Percentiles rank a stretch among this genome's conserved stretches.
These are phyloP conservation scores for Aspergillus tamarii DNA, from an alignment of 2,329 filamentous ascomycete species.

Conservation along the genomic window DNA sequence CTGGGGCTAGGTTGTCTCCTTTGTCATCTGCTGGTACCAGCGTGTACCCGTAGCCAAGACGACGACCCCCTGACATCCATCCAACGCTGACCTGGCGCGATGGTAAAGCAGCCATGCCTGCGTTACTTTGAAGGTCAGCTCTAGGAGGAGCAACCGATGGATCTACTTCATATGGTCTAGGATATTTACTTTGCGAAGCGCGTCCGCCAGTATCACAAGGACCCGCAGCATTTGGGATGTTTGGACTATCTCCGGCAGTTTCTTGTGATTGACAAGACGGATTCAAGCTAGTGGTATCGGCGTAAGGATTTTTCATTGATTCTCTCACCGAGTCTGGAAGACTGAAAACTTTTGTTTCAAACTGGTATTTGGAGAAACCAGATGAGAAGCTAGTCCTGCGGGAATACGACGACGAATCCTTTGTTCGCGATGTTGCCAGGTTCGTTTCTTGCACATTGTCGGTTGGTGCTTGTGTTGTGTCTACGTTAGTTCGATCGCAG, in stretches of 20 bases:
- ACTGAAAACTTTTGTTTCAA: conserved; percentile 7
- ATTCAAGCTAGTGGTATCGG: background rate
- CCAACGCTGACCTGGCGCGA: conserved; percentile 43
- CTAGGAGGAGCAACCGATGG: conserved; percentile 11
- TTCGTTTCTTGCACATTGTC: conserved; percentile 10
- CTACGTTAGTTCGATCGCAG: background rate
- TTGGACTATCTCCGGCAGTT: background rate
- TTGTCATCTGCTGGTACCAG: conserved; percentile 34
- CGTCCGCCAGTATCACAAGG: conserved; percentile 3
- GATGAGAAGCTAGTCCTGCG: conserved; percentile 23
- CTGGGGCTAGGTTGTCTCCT: conserved; percentile 1
- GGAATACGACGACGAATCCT: conserved; percentile 32
- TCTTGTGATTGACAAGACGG: conserved; percentile 2
- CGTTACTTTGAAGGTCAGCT: conserved; percentile 4
- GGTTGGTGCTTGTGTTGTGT: conserved; percentile 2
- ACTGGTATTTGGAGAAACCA: conserved; percentile 10
- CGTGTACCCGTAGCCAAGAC: conserved; percentile 45
- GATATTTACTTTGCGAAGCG: conserved; percentile 32
- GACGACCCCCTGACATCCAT: conserved; percentile 46
- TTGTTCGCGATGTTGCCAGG: background rate
- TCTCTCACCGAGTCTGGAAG: background rate
- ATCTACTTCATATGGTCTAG: conserved; percentile 33
- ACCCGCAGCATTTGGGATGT: conserved; percentile 5
- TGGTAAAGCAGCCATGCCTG: conserved; percentile 9
- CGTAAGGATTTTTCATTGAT: background rate